Percentiles rank a stretch among this genome's conserved stretches.
Conservation (phyloP, 495 filamentous ascomycete species). For the Penicillium manginii region DNA sequence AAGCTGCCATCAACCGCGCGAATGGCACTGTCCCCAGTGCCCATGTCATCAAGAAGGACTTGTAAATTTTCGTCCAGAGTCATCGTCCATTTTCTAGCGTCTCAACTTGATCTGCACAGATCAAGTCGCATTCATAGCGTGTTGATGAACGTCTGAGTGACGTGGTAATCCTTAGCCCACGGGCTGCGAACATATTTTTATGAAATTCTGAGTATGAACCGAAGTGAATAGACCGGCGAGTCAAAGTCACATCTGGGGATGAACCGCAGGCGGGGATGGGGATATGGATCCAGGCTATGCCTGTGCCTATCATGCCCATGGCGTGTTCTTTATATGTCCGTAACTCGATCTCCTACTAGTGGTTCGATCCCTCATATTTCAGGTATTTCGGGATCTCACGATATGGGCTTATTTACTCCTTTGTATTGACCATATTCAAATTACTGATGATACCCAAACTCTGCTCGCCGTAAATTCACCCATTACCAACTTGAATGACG, state of each 20-base stretch:
- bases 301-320: not conserved
- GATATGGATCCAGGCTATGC: not conserved
- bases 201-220: constrained; percentile 20
- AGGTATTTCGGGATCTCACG: not conserved
- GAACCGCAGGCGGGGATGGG: not conserved
- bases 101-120: not conserved
- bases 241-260: not conserved
- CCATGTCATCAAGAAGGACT: constrained; percentile 42
- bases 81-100: constrained; percentile 12
- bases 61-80: constrained; percentile 21
- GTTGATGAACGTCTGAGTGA: not conserved
- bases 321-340: not conserved
- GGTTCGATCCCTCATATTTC: not conserved
- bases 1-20: constrained; percentile 43
- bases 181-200: constrained; percentile 6
- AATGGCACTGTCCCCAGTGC: constrained; percentile 48
- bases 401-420: not conserved
- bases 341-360: too few species aligned
- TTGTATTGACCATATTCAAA: not conserved
- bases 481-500: too few species aligned
- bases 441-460: too few species aligned
- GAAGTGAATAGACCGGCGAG: constrained; percentile 10
- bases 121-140: not conserved
- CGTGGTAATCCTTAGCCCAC: not conserved
- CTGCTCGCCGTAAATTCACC: too few species aligned